These are phyloP conservation scores for Microsporum audouinii DNA, from an alignment of 2,329 filamentous ascomycete species.

Conservation along the genomic window DNA sequence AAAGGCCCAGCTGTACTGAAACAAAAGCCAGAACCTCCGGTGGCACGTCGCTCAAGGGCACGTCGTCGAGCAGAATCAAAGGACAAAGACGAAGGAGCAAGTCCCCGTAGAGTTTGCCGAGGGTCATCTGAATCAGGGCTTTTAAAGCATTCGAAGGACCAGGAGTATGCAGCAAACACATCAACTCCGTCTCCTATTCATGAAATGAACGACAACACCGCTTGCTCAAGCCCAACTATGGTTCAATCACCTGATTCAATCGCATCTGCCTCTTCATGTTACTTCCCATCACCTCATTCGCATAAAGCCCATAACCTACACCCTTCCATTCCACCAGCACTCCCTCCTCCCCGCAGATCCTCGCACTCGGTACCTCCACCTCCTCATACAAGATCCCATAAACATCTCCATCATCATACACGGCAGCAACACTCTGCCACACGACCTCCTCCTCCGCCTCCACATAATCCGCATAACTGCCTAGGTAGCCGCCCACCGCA, in stretches of 20 bases:
- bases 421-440: background rate
- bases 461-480: conserved; percentile 6
- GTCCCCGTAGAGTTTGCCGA: background rate
- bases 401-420: conserved; percentile 11
- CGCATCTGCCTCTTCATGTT: background rate
- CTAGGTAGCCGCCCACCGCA: conserved; percentile 10
- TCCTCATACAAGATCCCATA: conserved; percentile 8
- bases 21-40: conserved; percentile 19
- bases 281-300: background rate
- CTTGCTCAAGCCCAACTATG: background rate
- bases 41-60: conserved; percentile 15
- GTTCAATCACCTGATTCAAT: conserved; percentile 2
- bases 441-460: conserved; percentile 10
- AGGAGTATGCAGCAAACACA: background rate
- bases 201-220: background rate
- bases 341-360: conserved; percentile 32
- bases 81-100: background rate
- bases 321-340: conserved; percentile 24
- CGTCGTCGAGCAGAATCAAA: background rate
- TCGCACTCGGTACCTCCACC: conserved; percentile 20
- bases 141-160: background rate
- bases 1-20: conserved; percentile 26
- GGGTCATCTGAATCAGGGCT: background rate
- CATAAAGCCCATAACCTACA: background rate
- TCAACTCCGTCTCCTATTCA: background rate